These are phyloP conservation scores for Torulaspora microellipsoides DNA, from an alignment of 805 yeast genomes.

Conservation along the genomic window DNA sequence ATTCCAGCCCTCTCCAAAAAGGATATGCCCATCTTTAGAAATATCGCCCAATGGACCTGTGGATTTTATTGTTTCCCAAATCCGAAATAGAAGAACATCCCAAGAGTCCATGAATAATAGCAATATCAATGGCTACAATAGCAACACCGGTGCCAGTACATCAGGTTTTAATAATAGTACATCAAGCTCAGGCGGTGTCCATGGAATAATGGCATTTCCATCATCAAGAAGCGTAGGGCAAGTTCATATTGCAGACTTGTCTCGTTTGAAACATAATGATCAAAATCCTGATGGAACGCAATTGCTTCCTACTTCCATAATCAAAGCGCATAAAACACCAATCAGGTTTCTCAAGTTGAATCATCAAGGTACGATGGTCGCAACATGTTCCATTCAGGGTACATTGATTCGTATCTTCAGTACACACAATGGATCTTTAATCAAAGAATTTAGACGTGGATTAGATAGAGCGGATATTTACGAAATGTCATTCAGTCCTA, in stretches of 20 bases:
- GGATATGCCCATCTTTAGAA: slow-evolving; percentile 36
- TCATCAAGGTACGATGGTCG: slow-evolving; percentile 71
- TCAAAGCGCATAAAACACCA: slow-evolving; percentile 82
- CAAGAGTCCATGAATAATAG: slow-evolving; percentile 5
- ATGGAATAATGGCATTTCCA: slow-evolving; percentile 25
- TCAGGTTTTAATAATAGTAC: background rate
- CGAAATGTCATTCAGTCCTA: slow-evolving; percentile 78
- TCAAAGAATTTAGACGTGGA: slow-evolving; percentile 88
- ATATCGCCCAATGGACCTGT: slow-evolving; percentile 20
- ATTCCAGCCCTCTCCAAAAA: slow-evolving; percentile 73
- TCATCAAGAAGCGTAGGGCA: slow-evolving; percentile 29
- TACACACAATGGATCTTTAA: slow-evolving; percentile 52
- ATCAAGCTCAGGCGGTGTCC: slow-evolving; percentile 6
- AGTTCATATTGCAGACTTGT: slow-evolving; percentile 27
- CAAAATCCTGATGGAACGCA: slow-evolving; percentile 15
- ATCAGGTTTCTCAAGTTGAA: slow-evolving; percentile 66
- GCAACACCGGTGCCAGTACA: background rate
- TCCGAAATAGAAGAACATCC: slow-evolving; percentile 10
- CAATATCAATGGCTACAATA: background rate
- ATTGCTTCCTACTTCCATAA: slow-evolving; percentile 39
- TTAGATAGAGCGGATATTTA: slow-evolving; percentile 77
- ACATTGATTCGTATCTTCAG: slow-evolving; percentile 82
- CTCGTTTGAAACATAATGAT: slow-evolving; percentile 18
- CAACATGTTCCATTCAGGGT: slow-evolving; percentile 88
- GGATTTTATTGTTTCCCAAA: slow-evolving; percentile 25